phyloP scores from a whole-genome alignment of 2,329 filamentous ascomycete genomes.

The Fusarium coffeatum region DNA sequence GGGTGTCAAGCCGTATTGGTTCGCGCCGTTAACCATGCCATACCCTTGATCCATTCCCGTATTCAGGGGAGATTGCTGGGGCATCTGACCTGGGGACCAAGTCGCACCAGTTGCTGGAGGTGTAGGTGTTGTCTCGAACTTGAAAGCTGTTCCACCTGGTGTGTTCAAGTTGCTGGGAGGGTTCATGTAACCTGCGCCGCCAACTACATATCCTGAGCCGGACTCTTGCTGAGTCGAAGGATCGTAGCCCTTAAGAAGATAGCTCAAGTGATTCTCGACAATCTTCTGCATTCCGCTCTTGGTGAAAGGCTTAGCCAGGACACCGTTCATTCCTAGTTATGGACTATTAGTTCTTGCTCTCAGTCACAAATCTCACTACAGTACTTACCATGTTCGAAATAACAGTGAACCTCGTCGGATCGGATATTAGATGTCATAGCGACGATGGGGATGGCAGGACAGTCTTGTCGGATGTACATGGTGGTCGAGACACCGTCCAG shows the following conservation, averaged over 20 bases:
- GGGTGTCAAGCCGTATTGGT: constrained; percentile 53
- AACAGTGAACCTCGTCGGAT: constrained; percentile 95
- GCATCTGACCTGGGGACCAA: constrained; percentile 64
- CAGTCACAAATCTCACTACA: neutral
- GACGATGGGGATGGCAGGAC: constrained; percentile 85
- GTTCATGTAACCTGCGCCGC: constrained; percentile 52
- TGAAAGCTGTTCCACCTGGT: constrained; percentile 49
- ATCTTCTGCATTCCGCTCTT: constrained; percentile 85
- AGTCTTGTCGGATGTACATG: constrained; percentile 89
- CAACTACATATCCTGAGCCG: constrained; percentile 50
- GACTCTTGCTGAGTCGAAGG: constrained; percentile 59
- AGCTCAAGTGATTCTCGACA: constrained; percentile 88
- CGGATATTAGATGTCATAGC: constrained; percentile 99
- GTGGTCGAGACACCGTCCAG: constrained; percentile 95
- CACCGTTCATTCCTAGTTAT: constrained; percentile 93
- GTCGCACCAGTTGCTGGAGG: constrained; percentile 62
- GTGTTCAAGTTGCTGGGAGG: constrained; percentile 47
- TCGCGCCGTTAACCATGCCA: constrained; percentile 58
- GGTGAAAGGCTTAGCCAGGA: constrained; percentile 96
- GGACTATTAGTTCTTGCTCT: constrained; percentile 25
- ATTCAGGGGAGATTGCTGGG: constrained; percentile 60
- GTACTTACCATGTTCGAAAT: constrained; percentile 90
- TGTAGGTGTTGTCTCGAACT: constrained; percentile 68
- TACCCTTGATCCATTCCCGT: constrained; percentile 60
- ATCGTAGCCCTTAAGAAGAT: constrained; percentile 75